These are phyloP conservation scores for Trichosanthes truncata DNA, from an alignment of 306 rosid genomes.

Conservation along the genomic window DNA sequence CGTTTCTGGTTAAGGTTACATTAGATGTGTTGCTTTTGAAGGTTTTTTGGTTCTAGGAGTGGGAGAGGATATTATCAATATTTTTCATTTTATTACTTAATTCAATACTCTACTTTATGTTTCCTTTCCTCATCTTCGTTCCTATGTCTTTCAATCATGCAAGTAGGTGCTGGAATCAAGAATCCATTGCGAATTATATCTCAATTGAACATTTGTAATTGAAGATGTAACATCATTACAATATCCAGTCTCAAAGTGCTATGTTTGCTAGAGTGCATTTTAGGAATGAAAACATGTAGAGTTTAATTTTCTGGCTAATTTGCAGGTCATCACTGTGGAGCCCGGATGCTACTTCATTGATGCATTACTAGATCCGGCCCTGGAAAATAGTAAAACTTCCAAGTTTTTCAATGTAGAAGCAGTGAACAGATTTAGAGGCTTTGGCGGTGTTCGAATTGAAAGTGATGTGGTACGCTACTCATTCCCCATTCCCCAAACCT, in stretches of 20 bases:
- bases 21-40: background rate
- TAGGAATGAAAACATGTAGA: background rate
- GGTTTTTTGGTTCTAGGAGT: background rate
- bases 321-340: slow-evolving; percentile 86
- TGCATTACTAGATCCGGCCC: slow-evolving; percentile 63
- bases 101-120: background rate
- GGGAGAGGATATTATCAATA: background rate
- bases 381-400: slow-evolving; percentile 41
- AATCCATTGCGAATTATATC: background rate
- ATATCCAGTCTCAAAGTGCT: background rate
- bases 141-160: background rate
- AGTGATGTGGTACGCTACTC: slow-evolving; percentile 60
- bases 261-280: background rate
- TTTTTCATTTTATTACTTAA: background rate
- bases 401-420: slow-evolving; percentile 60
- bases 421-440: slow-evolving; percentile 41
- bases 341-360: slow-evolving; percentile 95
- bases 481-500: slow-evolving; percentile 11
- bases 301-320: background rate
- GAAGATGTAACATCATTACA: background rate
- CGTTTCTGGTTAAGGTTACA: background rate
- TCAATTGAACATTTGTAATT: background rate
- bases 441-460: slow-evolving; percentile 86
- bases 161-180: background rate
- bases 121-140: background rate